Evolutionary conservation across 208 protist genomes (phyloP).

Genomic region (Leptomonas pyrrhocoris): DNA sequence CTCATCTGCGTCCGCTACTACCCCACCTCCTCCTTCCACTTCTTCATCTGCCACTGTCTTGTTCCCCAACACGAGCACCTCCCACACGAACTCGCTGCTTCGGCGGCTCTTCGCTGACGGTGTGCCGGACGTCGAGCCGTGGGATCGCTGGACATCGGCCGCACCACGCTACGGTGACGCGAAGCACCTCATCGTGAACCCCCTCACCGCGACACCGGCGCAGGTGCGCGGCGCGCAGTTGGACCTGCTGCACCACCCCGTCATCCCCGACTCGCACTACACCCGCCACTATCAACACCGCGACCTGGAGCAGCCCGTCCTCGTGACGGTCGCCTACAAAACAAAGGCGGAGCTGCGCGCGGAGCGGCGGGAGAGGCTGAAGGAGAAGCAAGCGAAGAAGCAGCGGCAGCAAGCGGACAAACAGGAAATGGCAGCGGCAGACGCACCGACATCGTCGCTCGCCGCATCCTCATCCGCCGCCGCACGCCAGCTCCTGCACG

Average conservation of each 20-base stretch:
- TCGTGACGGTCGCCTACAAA: conserved; percentile 44
- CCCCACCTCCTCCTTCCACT: too few relatives aligned
- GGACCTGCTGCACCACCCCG: conserved; percentile 56
- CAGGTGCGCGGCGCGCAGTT: conserved; percentile 31
- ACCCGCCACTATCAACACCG: conserved; percentile 45
- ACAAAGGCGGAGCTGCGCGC: conserved; percentile 70
- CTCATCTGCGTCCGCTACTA: not conserved
- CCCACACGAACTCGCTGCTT: conserved; percentile 48
- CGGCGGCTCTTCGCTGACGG: conserved; percentile 57
- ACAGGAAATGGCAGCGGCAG: not conserved
- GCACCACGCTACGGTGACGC: conserved; percentile 63
- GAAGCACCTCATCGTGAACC: conserved; percentile 20
- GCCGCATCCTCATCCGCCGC: conserved; percentile 17
- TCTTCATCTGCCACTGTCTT: too few relatives aligned
- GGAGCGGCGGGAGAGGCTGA: conserved; percentile 61
- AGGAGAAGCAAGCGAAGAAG: conserved; percentile 50
- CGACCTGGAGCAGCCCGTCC: conserved; percentile 24
- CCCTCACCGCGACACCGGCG: conserved; percentile 17
- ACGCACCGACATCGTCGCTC: not conserved
- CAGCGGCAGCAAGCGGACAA: conserved; percentile 40
- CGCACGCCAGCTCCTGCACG: conserved; percentile 30
- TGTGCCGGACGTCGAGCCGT: conserved; percentile 85
- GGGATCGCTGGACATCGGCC: conserved; percentile 73
- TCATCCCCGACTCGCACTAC: conserved; percentile 67
- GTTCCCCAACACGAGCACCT: conserved; percentile 8